phyloP scores from a whole-genome alignment of 2,329 filamentous ascomycete genomes.

The Pseudogymnoascus sp. region DNA sequence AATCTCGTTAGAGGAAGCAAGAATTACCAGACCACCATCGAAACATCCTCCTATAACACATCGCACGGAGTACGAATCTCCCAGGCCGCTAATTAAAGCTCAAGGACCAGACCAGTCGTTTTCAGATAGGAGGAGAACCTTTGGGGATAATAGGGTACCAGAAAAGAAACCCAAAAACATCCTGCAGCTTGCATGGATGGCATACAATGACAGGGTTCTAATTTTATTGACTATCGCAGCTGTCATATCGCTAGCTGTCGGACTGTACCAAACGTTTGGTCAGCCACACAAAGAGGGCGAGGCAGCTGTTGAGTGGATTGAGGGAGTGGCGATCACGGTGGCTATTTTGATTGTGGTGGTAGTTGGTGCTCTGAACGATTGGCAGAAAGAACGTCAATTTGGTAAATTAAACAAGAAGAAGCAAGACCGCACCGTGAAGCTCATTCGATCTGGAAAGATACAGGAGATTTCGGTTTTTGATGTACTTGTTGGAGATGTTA shows the following conservation, averaged over 20 bases:
- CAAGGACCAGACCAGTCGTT: slow-evolving; percentile 60
- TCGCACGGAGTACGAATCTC: slow-evolving; percentile 60
- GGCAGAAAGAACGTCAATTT: slow-evolving; percentile 62
- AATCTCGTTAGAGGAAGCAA: slow-evolving; percentile 56
- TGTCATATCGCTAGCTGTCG: slow-evolving; percentile 60
- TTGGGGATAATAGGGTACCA: slow-evolving; percentile 55
- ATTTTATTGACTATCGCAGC: slow-evolving; percentile 64
- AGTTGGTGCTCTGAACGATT: slow-evolving; percentile 59
- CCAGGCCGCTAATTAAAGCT: slow-evolving; percentile 52
- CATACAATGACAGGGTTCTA: slow-evolving; percentile 68
- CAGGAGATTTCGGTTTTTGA: slow-evolving; percentile 59
- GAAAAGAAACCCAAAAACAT: slow-evolving; percentile 57
- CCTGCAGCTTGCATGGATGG: slow-evolving; percentile 56
- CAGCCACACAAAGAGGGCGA: slow-evolving; percentile 35
- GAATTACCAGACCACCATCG: neutral
- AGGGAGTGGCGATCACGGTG: slow-evolving; percentile 60
- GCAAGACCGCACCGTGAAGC: slow-evolving; percentile 59
- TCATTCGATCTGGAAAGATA: slow-evolving; percentile 59
- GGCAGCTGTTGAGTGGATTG: slow-evolving; percentile 54
- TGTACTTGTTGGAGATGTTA: slow-evolving; percentile 62
- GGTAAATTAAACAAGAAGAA: slow-evolving; percentile 56
- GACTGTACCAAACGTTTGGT: slow-evolving; percentile 60
- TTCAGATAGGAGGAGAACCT: slow-evolving; percentile 52
- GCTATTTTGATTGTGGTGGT: slow-evolving; percentile 59
- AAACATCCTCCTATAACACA: slow-evolving; percentile 23